Evolutionary conservation across 257 asterid genomes (phyloP).

Genomic region (Fraxinus americana): DNA sequence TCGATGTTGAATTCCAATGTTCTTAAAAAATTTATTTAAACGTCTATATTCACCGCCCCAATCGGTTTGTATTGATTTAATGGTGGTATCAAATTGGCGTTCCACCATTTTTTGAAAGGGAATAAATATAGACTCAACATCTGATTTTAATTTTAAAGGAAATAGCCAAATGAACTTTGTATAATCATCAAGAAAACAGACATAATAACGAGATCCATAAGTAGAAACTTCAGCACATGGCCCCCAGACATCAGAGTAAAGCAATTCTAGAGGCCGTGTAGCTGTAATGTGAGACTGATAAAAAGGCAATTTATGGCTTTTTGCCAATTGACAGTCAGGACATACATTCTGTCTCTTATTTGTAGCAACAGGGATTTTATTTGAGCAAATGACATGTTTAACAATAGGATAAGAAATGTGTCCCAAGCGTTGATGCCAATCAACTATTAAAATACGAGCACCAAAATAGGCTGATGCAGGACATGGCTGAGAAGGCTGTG

Average conservation of each 20-base stretch:
- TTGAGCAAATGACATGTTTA: neutral
- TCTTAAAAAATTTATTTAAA: neutral
- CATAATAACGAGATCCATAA: neutral
- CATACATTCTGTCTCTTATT: neutral
- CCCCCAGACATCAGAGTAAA: constrained; percentile 3
- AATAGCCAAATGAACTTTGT: neutral
- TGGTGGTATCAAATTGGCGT: too few species aligned
- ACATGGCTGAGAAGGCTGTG: neutral
- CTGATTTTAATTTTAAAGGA: too few species aligned
- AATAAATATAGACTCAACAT: too few species aligned
- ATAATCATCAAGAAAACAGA: constrained; percentile 1
- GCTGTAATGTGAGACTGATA: neutral
- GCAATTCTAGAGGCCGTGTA: neutral
- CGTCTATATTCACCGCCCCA: neutral
- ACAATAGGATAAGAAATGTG: neutral
- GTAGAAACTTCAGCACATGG: neutral
- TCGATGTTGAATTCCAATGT: neutral
- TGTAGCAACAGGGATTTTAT: neutral
- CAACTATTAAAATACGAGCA: neutral
- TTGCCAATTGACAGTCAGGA: neutral
- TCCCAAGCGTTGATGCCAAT: neutral
- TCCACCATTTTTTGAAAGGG: too few species aligned
- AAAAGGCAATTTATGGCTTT: neutral
- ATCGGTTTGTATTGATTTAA: too few species aligned
- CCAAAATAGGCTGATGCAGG: neutral